A percentile compares a stretch with the other conserved stretches of the same genome.
Evolutionary conservation across 2,329 filamentous ascomycete genomes (phyloP).

Genomic region (Cordyceps cicadae): DNA sequence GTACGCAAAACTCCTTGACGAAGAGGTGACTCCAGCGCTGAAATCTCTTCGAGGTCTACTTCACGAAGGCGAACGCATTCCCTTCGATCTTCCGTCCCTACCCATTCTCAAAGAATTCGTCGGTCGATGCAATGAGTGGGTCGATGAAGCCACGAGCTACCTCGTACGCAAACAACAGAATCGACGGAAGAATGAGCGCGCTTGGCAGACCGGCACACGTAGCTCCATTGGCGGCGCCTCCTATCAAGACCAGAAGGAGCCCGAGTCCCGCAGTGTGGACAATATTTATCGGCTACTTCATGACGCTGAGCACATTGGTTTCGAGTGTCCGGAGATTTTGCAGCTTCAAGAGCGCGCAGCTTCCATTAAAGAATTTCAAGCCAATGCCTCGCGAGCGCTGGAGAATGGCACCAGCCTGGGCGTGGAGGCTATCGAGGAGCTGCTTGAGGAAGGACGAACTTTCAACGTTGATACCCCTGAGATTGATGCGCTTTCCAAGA

Average conservation of each 20-base stretch:
- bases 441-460: slow-evolving; percentile 79
- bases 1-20: slow-evolving; percentile 73
- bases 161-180: slow-evolving; percentile 97
- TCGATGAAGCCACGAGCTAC: slow-evolving; percentile 93
- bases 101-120: slow-evolving; percentile 80
- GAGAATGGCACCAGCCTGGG: slow-evolving; percentile 55
- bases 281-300: slow-evolving; percentile 79
- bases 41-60: slow-evolving; percentile 78
- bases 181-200: slow-evolving; percentile 87
- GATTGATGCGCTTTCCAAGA: slow-evolving; percentile 69
- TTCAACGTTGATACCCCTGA: slow-evolving; percentile 92
- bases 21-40: slow-evolving; percentile 74
- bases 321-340: slow-evolving; percentile 85
- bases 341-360: slow-evolving; percentile 78
- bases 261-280: slow-evolving; percentile 78
- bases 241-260: slow-evolving; percentile 64
- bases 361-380: slow-evolving; percentile 77
- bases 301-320: slow-evolving; percentile 78
- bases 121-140: slow-evolving; percentile 94
- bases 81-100: slow-evolving; percentile 77
- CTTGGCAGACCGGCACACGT: slow-evolving; percentile 65
- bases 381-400: slow-evolving; percentile 62
- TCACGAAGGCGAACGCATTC: slow-evolving; percentile 92
- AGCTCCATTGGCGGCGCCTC: slow-evolving; percentile 53
- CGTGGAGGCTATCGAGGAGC: slow-evolving; percentile 72